Conservation (phyloP, 1,284 basidiomycete species). For the Sparassis latifolia region DNA sequence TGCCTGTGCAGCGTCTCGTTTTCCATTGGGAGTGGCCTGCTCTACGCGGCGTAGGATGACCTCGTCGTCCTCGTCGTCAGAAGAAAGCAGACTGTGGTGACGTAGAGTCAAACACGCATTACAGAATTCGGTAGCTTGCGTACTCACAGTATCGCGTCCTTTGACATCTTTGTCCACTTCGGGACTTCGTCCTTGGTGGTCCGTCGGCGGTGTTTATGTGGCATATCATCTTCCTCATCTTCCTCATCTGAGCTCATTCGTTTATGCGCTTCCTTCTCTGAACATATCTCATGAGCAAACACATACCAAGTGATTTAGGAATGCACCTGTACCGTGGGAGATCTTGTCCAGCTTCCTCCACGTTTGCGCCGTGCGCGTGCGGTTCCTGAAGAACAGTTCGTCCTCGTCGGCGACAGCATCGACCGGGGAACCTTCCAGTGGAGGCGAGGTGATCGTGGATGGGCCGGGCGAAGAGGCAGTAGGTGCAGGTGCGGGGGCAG, state of each 20-base stretch:
- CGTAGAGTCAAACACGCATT: neutral
- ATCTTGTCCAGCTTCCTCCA: slow-evolving; percentile 54
- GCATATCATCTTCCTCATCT: slow-evolving; percentile 19
- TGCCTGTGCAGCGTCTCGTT: slow-evolving; percentile 4
- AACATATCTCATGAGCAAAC: neutral
- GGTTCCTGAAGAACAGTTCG: slow-evolving; percentile 59
- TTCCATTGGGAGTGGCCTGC: slow-evolving; percentile 16
- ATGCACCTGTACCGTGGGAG: slow-evolving; percentile 38
- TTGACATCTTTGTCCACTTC: slow-evolving; percentile 20
- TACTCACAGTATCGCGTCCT: slow-evolving; percentile 19
- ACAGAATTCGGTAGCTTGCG: neutral
- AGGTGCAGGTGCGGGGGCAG: slow-evolving; percentile 5
- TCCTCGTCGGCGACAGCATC: slow-evolving; percentile 42
- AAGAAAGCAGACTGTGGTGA: slow-evolving; percentile 23
- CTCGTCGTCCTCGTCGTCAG: slow-evolving; percentile 45
- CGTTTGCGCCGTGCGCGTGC: slow-evolving; percentile 39
- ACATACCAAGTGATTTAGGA: neutral
- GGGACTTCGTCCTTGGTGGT: slow-evolving; percentile 21
- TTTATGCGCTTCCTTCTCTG: slow-evolving; percentile 10
- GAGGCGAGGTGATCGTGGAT: slow-evolving; percentile 9
- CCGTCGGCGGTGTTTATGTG: slow-evolving; percentile 29
- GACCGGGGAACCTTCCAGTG: slow-evolving; percentile 5
- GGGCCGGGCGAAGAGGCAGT: slow-evolving; percentile 19
- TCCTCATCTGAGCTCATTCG: slow-evolving; percentile 17
- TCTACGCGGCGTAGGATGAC: slow-evolving; percentile 28